A percentile compares a stretch with the other conserved stretches of the same genome.
phyloP scores from a whole-genome alignment of 495 filamentous ascomycete species.

The Parathielavia appendiculata region DNA sequence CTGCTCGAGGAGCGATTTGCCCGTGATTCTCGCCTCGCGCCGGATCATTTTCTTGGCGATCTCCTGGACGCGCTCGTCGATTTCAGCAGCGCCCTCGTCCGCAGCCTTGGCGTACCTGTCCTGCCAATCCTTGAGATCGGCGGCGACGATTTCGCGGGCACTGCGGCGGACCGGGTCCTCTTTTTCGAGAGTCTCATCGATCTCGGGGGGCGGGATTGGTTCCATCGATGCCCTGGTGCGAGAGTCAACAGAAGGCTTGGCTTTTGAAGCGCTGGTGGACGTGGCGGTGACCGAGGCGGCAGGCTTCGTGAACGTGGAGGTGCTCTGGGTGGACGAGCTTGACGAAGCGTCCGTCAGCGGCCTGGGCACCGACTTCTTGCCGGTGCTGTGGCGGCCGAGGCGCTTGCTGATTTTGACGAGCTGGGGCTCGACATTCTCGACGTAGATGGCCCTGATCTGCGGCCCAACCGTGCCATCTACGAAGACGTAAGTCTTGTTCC shows the following conservation, averaged over 20 bases:
- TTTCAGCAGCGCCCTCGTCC: constrained; percentile 72
- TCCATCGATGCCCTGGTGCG: constrained; percentile 22
- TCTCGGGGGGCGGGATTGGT: constrained; percentile 25
- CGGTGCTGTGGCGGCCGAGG: constrained; percentile 65
- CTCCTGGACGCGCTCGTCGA: constrained; percentile 65
- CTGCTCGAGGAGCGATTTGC: constrained; percentile 59
- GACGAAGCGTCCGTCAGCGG: constrained; percentile 15
- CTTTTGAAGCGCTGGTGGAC: constrained; percentile 16
- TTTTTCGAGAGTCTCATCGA: constrained; percentile 28
- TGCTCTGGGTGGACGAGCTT: constrained; percentile 19
- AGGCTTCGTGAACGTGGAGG: constrained; percentile 39
- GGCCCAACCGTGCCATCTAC: constrained; percentile 73
- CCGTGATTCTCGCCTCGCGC: constrained; percentile 47
- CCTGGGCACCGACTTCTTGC: constrained; percentile 30
- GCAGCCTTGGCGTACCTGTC: constrained; percentile 76
- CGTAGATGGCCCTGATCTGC: constrained; percentile 69
- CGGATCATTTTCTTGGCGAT: constrained; percentile 54
- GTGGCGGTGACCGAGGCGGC: constrained; percentile 22
- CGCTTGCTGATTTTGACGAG: constrained; percentile 86
- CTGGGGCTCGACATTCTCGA: constrained; percentile 91
- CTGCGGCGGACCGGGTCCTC: constrained; percentile 41
- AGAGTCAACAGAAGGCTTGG: constrained; percentile 12
- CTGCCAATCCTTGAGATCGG: constrained; percentile 78
- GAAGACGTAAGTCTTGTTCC: constrained; percentile 61
- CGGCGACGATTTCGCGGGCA: constrained; percentile 61